Evolutionary conservation across 2,329 filamentous ascomycete genomes (phyloP).

Genomic region (Onygena corvina): DNA sequence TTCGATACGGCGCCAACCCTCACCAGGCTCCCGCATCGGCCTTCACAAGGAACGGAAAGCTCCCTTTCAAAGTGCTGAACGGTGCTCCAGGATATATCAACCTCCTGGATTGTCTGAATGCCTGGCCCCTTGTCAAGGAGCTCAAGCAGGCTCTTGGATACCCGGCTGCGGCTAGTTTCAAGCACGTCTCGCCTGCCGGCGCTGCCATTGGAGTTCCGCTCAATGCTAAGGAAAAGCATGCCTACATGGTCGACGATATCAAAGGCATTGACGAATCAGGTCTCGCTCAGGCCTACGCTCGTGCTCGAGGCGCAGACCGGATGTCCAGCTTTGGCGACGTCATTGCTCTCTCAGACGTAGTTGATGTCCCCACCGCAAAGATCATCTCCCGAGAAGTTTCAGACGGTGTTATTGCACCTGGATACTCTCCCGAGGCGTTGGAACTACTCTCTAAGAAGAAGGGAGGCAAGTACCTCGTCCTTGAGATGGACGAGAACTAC

Average conservation of each 20-base stretch:
- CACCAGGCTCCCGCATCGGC: slow-evolving; percentile 95
- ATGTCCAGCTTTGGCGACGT: slow-evolving; percentile 99
- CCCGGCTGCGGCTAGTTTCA: slow-evolving; percentile 93
- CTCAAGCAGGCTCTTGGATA: slow-evolving; percentile 76
- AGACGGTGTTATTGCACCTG: slow-evolving; percentile 87
- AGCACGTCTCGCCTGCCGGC: slow-evolving; percentile 94
- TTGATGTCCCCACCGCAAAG: slow-evolving; percentile 86
- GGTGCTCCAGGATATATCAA: slow-evolving; percentile 96
- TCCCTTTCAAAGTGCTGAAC: slow-evolving; percentile 90
- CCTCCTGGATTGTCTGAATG: slow-evolving; percentile 87
- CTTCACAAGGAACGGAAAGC: slow-evolving; percentile 55
- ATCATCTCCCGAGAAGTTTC: slow-evolving; percentile 98
- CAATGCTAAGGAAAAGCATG: slow-evolving; percentile 78
- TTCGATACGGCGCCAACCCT: slow-evolving; percentile 93
- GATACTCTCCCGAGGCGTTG: slow-evolving; percentile 71
- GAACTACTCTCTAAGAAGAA: slow-evolving; percentile 97
- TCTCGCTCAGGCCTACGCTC: slow-evolving; percentile 88
- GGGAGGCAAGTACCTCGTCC: slow-evolving; percentile 87
- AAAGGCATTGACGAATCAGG: slow-evolving; percentile 72
- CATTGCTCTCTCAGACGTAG: slow-evolving; percentile 80
- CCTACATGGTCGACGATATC: slow-evolving; percentile 97
- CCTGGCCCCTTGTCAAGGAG: slow-evolving; percentile 94
- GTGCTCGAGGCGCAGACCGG: slow-evolving; percentile 87
- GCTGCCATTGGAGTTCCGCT: slow-evolving; percentile 87
- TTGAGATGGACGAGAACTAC: slow-evolving; percentile 86